Evolutionary conservation across 495 filamentous ascomycete genomes (phyloP), one percentile per base, ranked within the genome.

Genomic region (Neurospora sp.): DNA sequence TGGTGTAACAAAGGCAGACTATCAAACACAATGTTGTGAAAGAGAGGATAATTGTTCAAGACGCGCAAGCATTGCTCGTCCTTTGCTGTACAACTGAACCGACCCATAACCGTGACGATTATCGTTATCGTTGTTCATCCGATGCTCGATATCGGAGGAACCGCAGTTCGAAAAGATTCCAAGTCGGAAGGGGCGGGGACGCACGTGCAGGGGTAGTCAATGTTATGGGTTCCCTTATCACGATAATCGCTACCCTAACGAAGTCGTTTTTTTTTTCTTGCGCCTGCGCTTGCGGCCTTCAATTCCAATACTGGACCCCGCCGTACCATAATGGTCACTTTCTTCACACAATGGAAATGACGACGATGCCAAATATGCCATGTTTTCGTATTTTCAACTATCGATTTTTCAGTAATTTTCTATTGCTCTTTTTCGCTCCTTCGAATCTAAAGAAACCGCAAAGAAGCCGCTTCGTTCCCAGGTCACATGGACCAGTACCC

Each of bases 401-500:
- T 59, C 23, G 3, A 23, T 59, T 12, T 54, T 59, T 59, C 11
- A 16, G 20, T 59, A 31, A 59, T 23, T 48, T 31, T 23, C 48
- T 5, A 16, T 14, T 27, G 12, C 27, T 31, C n/a, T 16, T 62
- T 54, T 54, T 27, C 20, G 54, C 54, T 62, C 10, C 20, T 12
- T 27, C 54, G 54, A 62, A 16, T 62, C 12, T 12, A 31, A 35
- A 62, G 23, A 62, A 35, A 8, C 27, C 23, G 54, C 23, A 18
- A 62, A 35, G 54, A 62, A 62, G 23, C 54, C 27, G 54, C 27
- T 62, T 62, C 12, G 23, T 62, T 62, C 23, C 54, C 59, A 66
- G 72, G 76, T 79, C 77, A 79, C 76, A 74, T 76, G 77, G 72
- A 39, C 54, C 54, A 14, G 54, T 35, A 4, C 6, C 54, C 23